phyloP scores from a whole-genome alignment of 225 moss, liverwort and hornwort species.

The Marchantia polymorpha region DNA sequence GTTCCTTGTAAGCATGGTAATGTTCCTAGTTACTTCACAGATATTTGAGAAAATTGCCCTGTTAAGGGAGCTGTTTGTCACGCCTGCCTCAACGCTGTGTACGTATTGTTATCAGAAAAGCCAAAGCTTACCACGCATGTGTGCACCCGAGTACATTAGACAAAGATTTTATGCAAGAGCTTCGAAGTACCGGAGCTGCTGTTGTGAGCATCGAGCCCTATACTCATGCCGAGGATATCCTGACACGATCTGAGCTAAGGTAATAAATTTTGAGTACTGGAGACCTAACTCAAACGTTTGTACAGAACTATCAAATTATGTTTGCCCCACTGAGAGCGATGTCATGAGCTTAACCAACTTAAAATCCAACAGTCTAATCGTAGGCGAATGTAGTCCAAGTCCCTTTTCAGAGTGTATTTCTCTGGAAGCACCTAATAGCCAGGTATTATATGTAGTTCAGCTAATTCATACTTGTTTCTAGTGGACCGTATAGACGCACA shows the following conservation, averaged over 20 bases:
- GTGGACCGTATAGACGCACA: no score
- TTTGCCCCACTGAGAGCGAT: neutral
- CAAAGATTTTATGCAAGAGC: conserved; percentile 55
- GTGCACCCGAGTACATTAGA: conserved; percentile 76
- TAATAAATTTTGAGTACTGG: conserved; percentile 27
- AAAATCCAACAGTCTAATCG: neutral
- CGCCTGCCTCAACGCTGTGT: neutral
- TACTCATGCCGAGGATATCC: conserved; percentile 52
- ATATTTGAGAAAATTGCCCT: neutral
- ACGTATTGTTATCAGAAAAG: conserved; percentile 46
- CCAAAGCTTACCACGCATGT: conserved; percentile 81
- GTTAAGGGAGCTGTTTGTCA: neutral
- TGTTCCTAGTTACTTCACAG: neutral
- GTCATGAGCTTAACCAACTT: neutral
- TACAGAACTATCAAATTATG: neutral
- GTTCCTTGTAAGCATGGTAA: neutral
- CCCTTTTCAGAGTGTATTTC: no score
- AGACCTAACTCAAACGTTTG: neutral
- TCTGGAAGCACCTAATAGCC: no score
- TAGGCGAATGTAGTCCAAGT: no score
- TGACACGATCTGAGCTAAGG: conserved; percentile 69
- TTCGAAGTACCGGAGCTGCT: conserved; percentile 54
- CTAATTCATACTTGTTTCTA: no score
- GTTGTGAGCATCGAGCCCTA: conserved; percentile 80
- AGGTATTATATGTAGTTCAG: no score